Percentiles rank a stretch among this genome's conserved stretches.
Evolutionary conservation across 768 basidiomycete genomes (phyloP).

Genomic region (Termitomyces eurrhizus): DNA sequence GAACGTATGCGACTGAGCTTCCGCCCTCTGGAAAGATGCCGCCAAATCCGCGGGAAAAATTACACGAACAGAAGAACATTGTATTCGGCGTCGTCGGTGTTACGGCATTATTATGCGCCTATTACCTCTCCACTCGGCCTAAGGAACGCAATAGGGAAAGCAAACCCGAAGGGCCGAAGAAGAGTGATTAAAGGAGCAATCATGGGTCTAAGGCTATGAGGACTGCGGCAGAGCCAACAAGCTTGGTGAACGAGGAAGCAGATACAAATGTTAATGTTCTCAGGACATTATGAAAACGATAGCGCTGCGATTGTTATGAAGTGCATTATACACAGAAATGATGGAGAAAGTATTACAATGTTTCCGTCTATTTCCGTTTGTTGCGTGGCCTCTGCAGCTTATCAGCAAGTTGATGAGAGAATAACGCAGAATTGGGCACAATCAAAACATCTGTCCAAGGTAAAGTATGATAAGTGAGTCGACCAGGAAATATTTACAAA

Average conservation of each 20-base stretch:
- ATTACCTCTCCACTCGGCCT: constrained; percentile 3
- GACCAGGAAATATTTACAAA: background rate
- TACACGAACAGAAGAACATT: background rate
- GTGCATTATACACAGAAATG: too few relatives aligned
- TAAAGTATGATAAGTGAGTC: background rate
- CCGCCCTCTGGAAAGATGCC: constrained; percentile 4
- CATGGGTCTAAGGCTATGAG: background rate
- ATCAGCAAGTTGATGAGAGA: background rate
- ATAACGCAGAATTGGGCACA: background rate
- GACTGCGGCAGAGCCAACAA: background rate
- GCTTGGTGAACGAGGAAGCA: background rate
- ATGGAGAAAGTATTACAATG: too few relatives aligned
- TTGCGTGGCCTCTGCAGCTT: background rate
- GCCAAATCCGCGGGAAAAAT: constrained; percentile 3
- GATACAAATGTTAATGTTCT: background rate
- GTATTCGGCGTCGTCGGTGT: constrained; percentile 2
- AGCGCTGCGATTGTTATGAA: background rate
- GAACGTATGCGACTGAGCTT: background rate
- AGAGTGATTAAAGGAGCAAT: background rate
- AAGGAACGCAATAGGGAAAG: background rate
- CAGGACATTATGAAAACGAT: background rate
- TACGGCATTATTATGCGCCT: background rate
- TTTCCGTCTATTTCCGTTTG: background rate
- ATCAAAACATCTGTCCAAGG: too few relatives aligned
- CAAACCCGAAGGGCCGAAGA: background rate